Conservation (phyloP, 768 basidiomycete genomes). For the Asterophora parasitica region DNA sequence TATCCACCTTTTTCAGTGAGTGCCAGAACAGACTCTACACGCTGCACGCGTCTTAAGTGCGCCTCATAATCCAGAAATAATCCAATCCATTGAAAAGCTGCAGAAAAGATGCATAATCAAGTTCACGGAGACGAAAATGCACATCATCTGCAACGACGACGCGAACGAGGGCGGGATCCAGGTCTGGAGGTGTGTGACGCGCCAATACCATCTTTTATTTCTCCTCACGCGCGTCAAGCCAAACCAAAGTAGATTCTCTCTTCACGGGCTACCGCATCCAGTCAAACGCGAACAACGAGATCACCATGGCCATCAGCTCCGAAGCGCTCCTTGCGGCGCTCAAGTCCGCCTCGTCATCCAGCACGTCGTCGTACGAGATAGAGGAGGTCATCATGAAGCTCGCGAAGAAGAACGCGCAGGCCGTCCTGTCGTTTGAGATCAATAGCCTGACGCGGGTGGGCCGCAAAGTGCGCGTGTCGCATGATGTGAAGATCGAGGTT, state of each 20-base stretch:
- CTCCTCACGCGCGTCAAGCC: slow-evolving; percentile 29
- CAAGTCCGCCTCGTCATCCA: slow-evolving; percentile 53
- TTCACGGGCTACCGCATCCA: slow-evolving; percentile 81
- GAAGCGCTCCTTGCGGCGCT: slow-evolving; percentile 75
- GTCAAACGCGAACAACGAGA: slow-evolving; percentile 79
- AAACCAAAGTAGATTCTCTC: slow-evolving; percentile 61
- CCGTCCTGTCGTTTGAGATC: slow-evolving; percentile 76
- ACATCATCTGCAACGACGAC: slow-evolving; percentile 80
- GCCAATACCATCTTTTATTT: not conserved
- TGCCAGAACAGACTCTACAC: not conserved
- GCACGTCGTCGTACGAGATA: slow-evolving; percentile 41
- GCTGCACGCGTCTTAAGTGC: slow-evolving; percentile 1
- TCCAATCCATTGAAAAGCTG: slow-evolving; percentile 78
- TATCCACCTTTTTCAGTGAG: slow-evolving; percentile 51
- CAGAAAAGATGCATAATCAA: slow-evolving; percentile 83
- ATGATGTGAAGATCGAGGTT: slow-evolving; percentile 81
- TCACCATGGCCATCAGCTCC: slow-evolving; percentile 65
- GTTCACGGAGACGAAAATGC: slow-evolving; percentile 69
- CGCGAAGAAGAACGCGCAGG: slow-evolving; percentile 80
- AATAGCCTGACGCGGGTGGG: slow-evolving; percentile 60
- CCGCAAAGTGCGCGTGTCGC: slow-evolving; percentile 57
- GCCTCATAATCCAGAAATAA: slow-evolving; percentile 48
- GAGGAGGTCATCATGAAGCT: slow-evolving; percentile 78
- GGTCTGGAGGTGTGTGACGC: slow-evolving; percentile 61
- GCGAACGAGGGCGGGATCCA: slow-evolving; percentile 81